Evolutionary conservation across 169 alveolate species (phyloP).

Genomic region (Plasmodium knowlesi): DNA sequence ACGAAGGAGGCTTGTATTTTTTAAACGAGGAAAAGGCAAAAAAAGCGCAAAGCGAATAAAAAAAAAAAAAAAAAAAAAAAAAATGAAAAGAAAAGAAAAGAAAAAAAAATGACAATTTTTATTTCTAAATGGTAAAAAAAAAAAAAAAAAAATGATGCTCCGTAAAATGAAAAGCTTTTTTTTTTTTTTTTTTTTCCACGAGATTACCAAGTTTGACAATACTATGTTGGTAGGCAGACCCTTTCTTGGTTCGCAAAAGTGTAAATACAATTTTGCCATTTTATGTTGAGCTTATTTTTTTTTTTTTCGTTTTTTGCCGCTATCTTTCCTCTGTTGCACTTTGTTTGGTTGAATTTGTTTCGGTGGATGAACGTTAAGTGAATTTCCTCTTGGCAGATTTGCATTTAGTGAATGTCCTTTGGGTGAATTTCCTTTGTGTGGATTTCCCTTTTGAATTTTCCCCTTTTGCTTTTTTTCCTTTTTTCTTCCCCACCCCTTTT

Average conservation of each 20-base stretch:
- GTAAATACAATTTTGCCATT: background rate
- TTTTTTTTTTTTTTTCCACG: background rate
- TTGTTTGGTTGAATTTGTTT: background rate
- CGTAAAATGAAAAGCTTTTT: background rate
- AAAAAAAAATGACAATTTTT: background rate
- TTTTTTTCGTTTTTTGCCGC: background rate
- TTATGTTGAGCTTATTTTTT: conserved; percentile 1
- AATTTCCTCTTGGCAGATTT: background rate
- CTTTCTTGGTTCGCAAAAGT: background rate
- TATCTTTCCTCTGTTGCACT: background rate
- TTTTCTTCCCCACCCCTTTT: background rate
- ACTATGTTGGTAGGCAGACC: background rate
- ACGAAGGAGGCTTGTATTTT: background rate
- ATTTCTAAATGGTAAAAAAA: background rate
- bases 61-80: background rate
- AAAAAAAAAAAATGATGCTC: background rate
- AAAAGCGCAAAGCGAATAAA: background rate
- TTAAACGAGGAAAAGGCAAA: background rate
- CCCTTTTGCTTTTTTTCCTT: background rate
- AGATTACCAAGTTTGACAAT: background rate
- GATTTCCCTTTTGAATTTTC: background rate
- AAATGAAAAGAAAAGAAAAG: background rate
- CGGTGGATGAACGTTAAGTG: background rate
- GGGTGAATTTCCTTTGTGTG: background rate
- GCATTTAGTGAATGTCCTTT: background rate